Evolutionary conservation across 768 basidiomycete species (phyloP), one percentile per base, ranked within the genome.

Genomic region (Boletus tomentosulus): DNA sequence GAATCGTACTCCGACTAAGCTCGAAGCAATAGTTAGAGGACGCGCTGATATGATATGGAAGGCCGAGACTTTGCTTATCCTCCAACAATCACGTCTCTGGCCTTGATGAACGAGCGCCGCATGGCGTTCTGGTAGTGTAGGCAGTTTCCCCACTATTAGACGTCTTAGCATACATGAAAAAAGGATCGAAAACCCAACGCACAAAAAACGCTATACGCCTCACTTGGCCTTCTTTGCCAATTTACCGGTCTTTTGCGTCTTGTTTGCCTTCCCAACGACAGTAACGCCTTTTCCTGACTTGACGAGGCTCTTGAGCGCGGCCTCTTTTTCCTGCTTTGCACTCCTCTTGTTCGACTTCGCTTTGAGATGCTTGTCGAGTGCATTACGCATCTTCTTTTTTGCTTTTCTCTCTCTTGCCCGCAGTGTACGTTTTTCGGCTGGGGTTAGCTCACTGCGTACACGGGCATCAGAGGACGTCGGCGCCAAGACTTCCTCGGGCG

Each of bases 401-500:
- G 75, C 69, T 71, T 91, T 92, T 50, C 85, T 80, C 62, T 85
- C 79, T 63, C 84, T 87, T 58, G 79, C 78, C 50, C 84, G 84
- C 33, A 82, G 67, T 0, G 85, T 71, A 47, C 84, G 84, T 73
- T 97, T 97, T 73, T 98, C 87, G 19, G 75, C 68, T 1, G 95
- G 90, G 3, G 91, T 92, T 46, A 98, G 75, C 69, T 98, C 96
- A 46, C 84, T 85, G 39, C 83, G 79, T 3, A 85, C 79, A 39
- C 83, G 83, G 24, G 81, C 76, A 46, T 80, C 78, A 3, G 79
- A 64, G 3, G 78, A 68, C 0, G 42, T 22, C 1, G 88, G 80
- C 1, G 85, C 75, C 61, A 88, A 87, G 13, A 98, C 74, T 71
- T 99, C 97, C 67, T 98, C 93, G 1, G 97, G 97, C 1, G 97